Percentiles rank a stretch among this genome's conserved stretches.
Evolutionary conservation across 1,284 basidiomycete species (phyloP).

Genomic region (Trichosporon sp.): DNA sequence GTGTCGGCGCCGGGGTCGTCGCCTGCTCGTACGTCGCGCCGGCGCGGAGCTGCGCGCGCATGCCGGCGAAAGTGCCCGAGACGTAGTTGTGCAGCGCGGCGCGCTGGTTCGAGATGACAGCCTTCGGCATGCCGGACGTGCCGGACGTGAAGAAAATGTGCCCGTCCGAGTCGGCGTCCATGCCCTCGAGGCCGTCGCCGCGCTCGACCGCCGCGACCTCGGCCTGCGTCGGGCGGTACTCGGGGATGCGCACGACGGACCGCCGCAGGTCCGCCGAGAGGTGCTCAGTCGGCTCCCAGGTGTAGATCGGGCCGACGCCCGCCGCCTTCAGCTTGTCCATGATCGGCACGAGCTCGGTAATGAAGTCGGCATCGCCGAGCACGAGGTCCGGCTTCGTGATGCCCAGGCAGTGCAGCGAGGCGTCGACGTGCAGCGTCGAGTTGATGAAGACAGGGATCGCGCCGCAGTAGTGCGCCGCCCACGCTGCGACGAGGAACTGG

Average conservation of each 20-base stretch:
- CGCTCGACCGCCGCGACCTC: slow-evolving; percentile 7
- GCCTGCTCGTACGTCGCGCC: slow-evolving; percentile 16
- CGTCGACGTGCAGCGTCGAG: slow-evolving; percentile 34
- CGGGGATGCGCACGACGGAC: neutral
- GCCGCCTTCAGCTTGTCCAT: neutral
- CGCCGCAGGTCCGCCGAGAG: neutral
- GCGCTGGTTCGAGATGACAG: slow-evolving; percentile 55
- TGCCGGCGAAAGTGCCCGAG: slow-evolving; percentile 51
- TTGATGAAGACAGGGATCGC: slow-evolving; percentile 39
- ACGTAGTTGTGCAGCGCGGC: slow-evolving; percentile 7
- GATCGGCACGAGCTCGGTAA: slow-evolving; percentile 21
- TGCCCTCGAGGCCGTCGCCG: slow-evolving; percentile 18
- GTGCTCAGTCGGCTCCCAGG: neutral
- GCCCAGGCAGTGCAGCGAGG: slow-evolving; percentile 28
- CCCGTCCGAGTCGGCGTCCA: slow-evolving; percentile 39
- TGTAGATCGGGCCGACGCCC: slow-evolving; percentile 2
- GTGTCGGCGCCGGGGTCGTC: slow-evolving; percentile 10
- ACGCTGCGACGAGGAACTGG: slow-evolving; percentile 32
- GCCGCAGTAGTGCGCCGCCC: slow-evolving; percentile 38
- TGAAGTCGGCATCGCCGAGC: slow-evolving; percentile 28
- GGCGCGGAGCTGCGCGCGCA: slow-evolving; percentile 32
- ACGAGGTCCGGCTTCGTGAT: slow-evolving; percentile 21
- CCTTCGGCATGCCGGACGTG: slow-evolving; percentile 60
- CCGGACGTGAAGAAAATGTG: slow-evolving; percentile 42
- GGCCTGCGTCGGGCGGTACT: neutral